phyloP scores from a whole-genome alignment of 371 early-diverging fungal genomes.

The Blakeslea trispora region DNA sequence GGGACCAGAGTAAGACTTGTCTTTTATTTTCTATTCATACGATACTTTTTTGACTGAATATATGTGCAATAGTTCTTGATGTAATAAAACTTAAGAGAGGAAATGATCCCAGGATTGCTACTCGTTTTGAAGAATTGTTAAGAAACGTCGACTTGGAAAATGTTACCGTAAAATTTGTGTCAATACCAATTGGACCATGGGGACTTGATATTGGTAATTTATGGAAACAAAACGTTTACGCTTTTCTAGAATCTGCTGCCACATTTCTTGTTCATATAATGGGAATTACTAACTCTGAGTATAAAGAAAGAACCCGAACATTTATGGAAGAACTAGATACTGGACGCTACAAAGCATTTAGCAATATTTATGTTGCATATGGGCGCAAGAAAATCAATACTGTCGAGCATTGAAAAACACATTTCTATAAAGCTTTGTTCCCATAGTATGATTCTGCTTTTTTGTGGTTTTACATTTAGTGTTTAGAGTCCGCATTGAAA shows the following conservation, averaged over 20 bases:
- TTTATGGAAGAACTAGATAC: conserved; percentile 11
- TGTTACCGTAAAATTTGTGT: conserved; percentile 18
- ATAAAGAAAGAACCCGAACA: not conserved
- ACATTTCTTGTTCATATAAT: conserved; percentile 14
- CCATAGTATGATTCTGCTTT: not conserved
- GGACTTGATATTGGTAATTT: conserved; percentile 26
- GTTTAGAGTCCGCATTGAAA: no score
- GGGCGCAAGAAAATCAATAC: conserved; percentile 6
- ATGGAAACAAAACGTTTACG: conserved; percentile 19
- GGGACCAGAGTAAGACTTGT: conserved; percentile 17
- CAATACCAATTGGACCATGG: conserved; percentile 27
- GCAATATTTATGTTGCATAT: conserved; percentile 19
- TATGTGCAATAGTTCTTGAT: conserved; percentile 4
- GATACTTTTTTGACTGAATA: not conserved
- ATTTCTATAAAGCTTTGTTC: not conserved
- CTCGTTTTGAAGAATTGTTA: conserved; percentile 10
- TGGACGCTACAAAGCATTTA: conserved; percentile 16
- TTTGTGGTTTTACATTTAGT: not conserved
- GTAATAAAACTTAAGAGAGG: conserved; percentile 1
- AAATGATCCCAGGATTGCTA: conserved; percentile 14
- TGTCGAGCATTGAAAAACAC: not conserved
- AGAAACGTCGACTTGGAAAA: conserved; percentile 12
- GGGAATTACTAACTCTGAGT: conserved; percentile 5
- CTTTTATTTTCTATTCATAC: no score
- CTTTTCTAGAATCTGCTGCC: conserved; percentile 14